Conservation (phyloP, 495 filamentous ascomycete species). For the Parathielavia appendiculata region DNA sequence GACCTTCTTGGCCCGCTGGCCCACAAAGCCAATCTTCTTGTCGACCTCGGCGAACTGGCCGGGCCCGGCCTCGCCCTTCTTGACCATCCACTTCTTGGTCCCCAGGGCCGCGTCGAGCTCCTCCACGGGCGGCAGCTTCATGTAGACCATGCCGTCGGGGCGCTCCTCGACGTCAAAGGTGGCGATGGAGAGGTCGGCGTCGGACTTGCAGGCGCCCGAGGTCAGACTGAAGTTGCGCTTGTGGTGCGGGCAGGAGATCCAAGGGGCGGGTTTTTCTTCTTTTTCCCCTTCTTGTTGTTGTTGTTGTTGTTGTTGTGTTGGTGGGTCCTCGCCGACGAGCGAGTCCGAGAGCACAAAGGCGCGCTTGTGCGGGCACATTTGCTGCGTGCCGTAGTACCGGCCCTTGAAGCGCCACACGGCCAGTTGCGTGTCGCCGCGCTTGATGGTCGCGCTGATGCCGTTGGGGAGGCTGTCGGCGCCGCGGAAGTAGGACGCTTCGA, state of each 20-base stretch:
- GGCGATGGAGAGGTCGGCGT: conserved; percentile 70
- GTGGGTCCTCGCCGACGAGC: conserved; percentile 73
- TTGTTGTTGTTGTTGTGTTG: conserved; percentile 32
- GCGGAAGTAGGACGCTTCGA: conserved; percentile 67
- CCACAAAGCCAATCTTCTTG: conserved; percentile 49
- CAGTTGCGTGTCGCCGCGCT: conserved; percentile 87
- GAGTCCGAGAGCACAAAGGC: conserved; percentile 87
- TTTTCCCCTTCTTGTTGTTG: conserved; percentile 21
- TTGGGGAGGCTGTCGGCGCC: conserved; percentile 59
- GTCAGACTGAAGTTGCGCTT: conserved; percentile 86
- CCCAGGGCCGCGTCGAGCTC: conserved; percentile 81
- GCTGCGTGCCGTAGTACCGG: conserved; percentile 83
- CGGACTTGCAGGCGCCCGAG: conserved; percentile 71
- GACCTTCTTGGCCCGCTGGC: conserved; percentile 34
- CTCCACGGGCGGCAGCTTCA: conserved; percentile 78
- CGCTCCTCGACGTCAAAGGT: conserved; percentile 75
- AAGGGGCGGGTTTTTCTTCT: conserved; percentile 41
- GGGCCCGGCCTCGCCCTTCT: conserved; percentile 57
- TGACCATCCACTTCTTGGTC: conserved; percentile 78
- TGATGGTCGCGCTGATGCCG: conserved; percentile 66
- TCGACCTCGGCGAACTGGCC: conserved; percentile 67
- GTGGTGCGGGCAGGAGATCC: conserved; percentile 87
- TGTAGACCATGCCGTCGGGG: conserved; percentile 61
- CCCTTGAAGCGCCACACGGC: conserved; percentile 86
- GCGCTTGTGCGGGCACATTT: conserved; percentile 97